Conservation (phyloP, 192 early-diverging fungal genomes). For the Blastocladiella britannica region DNA sequence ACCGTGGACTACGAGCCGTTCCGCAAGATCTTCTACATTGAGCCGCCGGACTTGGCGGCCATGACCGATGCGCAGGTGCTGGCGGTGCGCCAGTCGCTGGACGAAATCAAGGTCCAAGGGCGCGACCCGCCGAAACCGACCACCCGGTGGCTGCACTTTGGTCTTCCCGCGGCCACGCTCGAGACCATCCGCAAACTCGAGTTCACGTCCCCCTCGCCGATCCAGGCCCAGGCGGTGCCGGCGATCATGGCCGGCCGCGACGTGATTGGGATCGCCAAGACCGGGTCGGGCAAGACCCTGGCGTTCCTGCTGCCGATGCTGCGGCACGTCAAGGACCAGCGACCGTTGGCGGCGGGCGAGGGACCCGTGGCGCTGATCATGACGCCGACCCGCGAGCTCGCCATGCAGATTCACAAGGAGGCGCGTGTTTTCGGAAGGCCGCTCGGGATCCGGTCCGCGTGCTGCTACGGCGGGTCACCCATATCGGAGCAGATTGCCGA, state of each 20-base stretch:
- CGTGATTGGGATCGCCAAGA: slow-evolving; percentile 89
- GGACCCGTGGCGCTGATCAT: slow-evolving; percentile 74
- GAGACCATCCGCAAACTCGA: slow-evolving; percentile 63
- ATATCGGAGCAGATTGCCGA: slow-evolving; percentile 77
- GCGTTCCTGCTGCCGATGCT: slow-evolving; percentile 90
- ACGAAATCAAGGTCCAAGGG: slow-evolving; percentile 79
- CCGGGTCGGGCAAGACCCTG: slow-evolving; percentile 82
- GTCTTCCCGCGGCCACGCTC: slow-evolving; percentile 56
- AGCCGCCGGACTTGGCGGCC: slow-evolving; percentile 68
- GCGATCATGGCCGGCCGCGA: slow-evolving; percentile 86
- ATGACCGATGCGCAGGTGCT: slow-evolving; percentile 71
- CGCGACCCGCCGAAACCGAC: slow-evolving; percentile 81
- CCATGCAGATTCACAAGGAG: slow-evolving; percentile 81
- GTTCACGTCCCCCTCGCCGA: slow-evolving; percentile 68
- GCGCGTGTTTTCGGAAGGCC: slow-evolving; percentile 72
- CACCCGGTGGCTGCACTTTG: slow-evolving; percentile 84
- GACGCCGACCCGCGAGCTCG: slow-evolving; percentile 82
- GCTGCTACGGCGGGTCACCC: slow-evolving; percentile 70
- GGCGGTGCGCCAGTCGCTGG: slow-evolving; percentile 57
- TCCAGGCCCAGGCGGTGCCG: slow-evolving; percentile 87
- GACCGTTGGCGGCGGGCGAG: slow-evolving; percentile 50
- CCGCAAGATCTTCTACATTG: slow-evolving; percentile 84
- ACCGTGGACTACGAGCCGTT: slow-evolving; percentile 69
- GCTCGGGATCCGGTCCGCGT: slow-evolving; percentile 68
- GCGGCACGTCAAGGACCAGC: slow-evolving; percentile 77